Percentiles rank a stretch among this genome's conserved stretches.
Evolutionary conservation across 2,329 filamentous ascomycete genomes (phyloP).

Genomic region (Cladosporium austrohemisphaericum): DNA sequence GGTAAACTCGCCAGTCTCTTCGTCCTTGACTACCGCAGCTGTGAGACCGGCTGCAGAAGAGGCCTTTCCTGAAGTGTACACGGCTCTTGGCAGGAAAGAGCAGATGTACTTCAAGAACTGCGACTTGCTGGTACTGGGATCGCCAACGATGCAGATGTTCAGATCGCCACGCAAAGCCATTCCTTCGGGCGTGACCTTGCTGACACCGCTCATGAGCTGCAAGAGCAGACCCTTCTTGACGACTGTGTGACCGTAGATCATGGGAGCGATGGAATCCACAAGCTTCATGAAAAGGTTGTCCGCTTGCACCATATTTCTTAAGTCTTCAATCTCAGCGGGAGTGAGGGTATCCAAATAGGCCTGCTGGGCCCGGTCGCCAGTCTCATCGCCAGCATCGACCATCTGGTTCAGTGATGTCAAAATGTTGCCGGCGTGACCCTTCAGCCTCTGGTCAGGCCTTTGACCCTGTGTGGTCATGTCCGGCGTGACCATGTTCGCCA

Average conservation of each 20-base stretch:
- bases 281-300: constrained; percentile 92
- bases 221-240: constrained; percentile 95
- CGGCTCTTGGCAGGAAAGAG: constrained; percentile 90
- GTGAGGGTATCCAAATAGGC: constrained; percentile 84
- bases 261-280: constrained; percentile 90
- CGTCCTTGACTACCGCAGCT: constrained; percentile 93
- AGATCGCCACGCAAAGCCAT: constrained; percentile 96
- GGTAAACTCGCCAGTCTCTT: constrained; percentile 97
- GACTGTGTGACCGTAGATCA: constrained; percentile 94
- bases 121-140: constrained; percentile 94
- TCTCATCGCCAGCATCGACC: constrained; percentile 63
- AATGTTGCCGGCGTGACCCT: constrained; percentile 76
- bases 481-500: constrained; percentile 92
- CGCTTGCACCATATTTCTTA: constrained; percentile 89
- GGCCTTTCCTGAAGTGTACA: constrained; percentile 97
- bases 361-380: constrained; percentile 81
- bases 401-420: constrained; percentile 77
- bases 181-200: constrained; percentile 85
- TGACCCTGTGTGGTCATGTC: constrained; percentile 79
- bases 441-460: constrained; percentile 60
- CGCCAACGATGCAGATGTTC: constrained; percentile 97
- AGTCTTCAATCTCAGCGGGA: constrained; percentile 80
- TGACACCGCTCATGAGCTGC: constrained; percentile 93
- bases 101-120: constrained; percentile 98
- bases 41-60: constrained; percentile 97